Conservation (phyloP, 495 filamentous ascomycete genomes). For the Lepraria neglecta region DNA sequence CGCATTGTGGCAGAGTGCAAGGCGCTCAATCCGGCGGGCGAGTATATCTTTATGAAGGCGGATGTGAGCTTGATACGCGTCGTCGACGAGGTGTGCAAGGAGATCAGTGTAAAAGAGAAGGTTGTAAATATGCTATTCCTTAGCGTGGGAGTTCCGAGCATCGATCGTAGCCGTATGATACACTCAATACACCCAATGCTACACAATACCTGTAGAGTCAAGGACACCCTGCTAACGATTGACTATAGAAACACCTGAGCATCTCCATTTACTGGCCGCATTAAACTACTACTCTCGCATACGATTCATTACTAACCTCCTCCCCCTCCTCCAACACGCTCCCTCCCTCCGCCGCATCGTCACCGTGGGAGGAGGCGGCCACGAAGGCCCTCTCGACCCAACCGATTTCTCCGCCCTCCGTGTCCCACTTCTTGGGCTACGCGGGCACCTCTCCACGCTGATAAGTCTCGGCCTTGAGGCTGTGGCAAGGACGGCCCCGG, state of each 20-base stretch:
- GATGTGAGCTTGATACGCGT: conserved; percentile 53
- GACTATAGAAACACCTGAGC: conserved; percentile 54
- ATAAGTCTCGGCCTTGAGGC: conserved; percentile 47
- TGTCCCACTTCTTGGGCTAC: conserved; percentile 43
- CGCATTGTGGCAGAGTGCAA: conserved; percentile 43
- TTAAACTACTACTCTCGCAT: conserved; percentile 60
- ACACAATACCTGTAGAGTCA: neutral
- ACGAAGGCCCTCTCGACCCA: conserved; percentile 51
- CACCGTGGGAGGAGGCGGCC: conserved; percentile 44
- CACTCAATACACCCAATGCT: too few relatives aligned
- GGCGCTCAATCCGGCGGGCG: conserved; percentile 44
- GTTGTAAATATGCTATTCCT: conserved; percentile 57
- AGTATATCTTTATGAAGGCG: conserved; percentile 49
- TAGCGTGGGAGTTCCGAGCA: conserved; percentile 21
- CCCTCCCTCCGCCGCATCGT: conserved; percentile 52
- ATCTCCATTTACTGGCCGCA: conserved; percentile 45
- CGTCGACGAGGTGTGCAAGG: conserved; percentile 55
- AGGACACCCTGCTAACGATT: neutral
- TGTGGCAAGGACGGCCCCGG: conserved; percentile 41
- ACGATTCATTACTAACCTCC: conserved; percentile 57
- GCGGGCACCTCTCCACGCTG: conserved; percentile 44
- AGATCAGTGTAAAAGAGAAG: conserved; percentile 50
- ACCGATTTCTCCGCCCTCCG: too few relatives aligned
- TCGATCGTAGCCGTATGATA: neutral
- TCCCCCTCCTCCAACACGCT: conserved; percentile 50